phyloP scores from a whole-genome alignment of 345 rosid species.

The Eucalyptus regnans region DNA sequence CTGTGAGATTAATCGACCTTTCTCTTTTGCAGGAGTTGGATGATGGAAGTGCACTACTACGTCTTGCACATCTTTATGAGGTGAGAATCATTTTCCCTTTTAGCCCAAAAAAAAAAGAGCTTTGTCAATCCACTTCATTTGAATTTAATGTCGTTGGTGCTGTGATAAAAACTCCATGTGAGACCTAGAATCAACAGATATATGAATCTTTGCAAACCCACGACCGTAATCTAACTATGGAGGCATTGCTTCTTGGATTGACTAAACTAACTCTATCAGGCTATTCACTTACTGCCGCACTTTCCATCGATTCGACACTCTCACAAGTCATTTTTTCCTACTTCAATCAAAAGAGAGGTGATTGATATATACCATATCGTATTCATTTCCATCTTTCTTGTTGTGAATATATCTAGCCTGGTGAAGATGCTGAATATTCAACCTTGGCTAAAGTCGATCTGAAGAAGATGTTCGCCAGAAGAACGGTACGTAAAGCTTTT shows the following conservation, averaged over 20 bases:
- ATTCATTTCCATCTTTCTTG: neutral
- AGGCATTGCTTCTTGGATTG: neutral
- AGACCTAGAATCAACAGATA: neutral
- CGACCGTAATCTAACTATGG: neutral
- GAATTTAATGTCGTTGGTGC: neutral
- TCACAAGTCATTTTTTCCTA: neutral
- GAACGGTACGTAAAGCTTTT: slow-evolving; percentile 17
- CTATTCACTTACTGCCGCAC: neutral
- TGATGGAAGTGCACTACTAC: slow-evolving; percentile 57
- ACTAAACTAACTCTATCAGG: neutral
- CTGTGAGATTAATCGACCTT: neutral
- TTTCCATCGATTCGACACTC: neutral
- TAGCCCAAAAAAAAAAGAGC: neutral
- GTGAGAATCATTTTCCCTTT: slow-evolving; percentile 4
- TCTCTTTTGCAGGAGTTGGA: slow-evolving; percentile 41
- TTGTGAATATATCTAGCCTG: slow-evolving; percentile 19
- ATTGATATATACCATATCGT: neutral
- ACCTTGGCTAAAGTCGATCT: slow-evolving; percentile 53
- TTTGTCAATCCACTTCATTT: neutral
- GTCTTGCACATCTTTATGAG: slow-evolving; percentile 80
- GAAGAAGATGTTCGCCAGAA: slow-evolving; percentile 51
- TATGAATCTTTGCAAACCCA: neutral
- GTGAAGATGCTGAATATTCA: slow-evolving; percentile 50
- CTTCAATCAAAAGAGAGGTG: neutral
- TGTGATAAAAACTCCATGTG: neutral